Conservation (phyloP, 2,329 filamentous ascomycete genomes). For the Helminthosporium solani region DNA sequence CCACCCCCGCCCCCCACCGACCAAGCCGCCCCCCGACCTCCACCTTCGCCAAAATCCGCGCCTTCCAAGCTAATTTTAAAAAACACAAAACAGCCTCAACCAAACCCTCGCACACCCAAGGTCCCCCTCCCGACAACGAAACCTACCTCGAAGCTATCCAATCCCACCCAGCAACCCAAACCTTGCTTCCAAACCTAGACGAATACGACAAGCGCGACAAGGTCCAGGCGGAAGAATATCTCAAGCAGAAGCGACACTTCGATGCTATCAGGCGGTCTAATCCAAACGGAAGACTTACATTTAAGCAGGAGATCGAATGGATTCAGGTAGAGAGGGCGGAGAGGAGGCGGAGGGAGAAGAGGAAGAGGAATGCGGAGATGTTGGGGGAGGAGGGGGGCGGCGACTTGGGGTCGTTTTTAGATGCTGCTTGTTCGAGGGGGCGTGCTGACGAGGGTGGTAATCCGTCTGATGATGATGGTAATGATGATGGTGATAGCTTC, state of each 20-base stretch:
- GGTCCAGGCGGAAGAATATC: constrained; percentile 13
- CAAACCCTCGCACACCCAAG: not conserved
- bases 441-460: too few relatives aligned
- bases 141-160: constrained; percentile 17
- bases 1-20: constrained; percentile 4
- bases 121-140: constrained; percentile 9
- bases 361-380: constrained; percentile 12
- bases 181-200: not conserved
- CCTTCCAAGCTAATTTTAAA: constrained; percentile 10
- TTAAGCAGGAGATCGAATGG: constrained; percentile 33
- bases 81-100: constrained; percentile 6
- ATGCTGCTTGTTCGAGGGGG: too few relatives aligned
- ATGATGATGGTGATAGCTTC: too few relatives aligned
- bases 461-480: too few relatives aligned
- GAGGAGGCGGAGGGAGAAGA: constrained; percentile 15
- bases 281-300: constrained; percentile 18
- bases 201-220: constrained; percentile 5
- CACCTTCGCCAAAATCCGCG: constrained; percentile 11
- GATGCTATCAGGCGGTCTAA: constrained; percentile 18
- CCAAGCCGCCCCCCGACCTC: not conserved
- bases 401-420: too few relatives aligned
- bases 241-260: constrained; percentile 21
- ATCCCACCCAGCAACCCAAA: not conserved
- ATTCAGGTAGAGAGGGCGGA: constrained; percentile 25
- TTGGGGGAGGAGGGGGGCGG: constrained; percentile 13